A percentile compares a stretch with the other conserved stretches of the same genome.
Conservation (phyloP, 2,329 filamentous ascomycete species). For the Monosporascus sp. region DNA sequence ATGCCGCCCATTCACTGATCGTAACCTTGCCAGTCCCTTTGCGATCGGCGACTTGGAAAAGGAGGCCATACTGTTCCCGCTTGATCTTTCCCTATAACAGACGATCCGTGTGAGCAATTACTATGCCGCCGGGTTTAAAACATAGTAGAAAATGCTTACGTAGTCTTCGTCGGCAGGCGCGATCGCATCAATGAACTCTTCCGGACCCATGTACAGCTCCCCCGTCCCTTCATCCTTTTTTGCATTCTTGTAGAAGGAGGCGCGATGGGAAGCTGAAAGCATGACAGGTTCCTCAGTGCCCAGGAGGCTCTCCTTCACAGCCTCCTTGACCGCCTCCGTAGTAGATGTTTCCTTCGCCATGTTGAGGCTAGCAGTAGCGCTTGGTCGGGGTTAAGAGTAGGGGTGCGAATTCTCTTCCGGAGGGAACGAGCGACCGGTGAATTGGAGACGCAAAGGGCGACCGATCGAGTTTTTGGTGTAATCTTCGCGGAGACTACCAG, state of each 20-base stretch:
- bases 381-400: not conserved
- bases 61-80: conserved; percentile 88
- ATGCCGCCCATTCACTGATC: conserved; percentile 83
- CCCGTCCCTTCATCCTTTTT: conserved; percentile 68
- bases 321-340: conserved; percentile 63
- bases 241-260: conserved; percentile 72
- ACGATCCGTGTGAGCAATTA: conserved; percentile 4
- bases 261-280: conserved; percentile 68
- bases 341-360: conserved; percentile 44
- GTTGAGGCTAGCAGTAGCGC: conserved; percentile 7
- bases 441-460: not conserved
- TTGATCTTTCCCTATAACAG: conserved; percentile 84
- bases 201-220: conserved; percentile 72
- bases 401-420: not conserved
- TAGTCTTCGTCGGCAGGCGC: conserved; percentile 85
- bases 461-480: not conserved
- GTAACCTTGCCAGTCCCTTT: conserved; percentile 66
- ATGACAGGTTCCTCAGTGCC: conserved; percentile 54
- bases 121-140: not conserved
- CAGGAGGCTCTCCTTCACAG: conserved; percentile 74
- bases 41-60: conserved; percentile 87
- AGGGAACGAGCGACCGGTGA: not conserved
- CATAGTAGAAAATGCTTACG: conserved; percentile 49
- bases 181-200: conserved; percentile 89
- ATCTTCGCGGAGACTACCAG: not conserved